Base-by-base conservation (phyloP, 2,329 filamentous ascomycete species). In the Trichocomaceae sp. region DNA sequence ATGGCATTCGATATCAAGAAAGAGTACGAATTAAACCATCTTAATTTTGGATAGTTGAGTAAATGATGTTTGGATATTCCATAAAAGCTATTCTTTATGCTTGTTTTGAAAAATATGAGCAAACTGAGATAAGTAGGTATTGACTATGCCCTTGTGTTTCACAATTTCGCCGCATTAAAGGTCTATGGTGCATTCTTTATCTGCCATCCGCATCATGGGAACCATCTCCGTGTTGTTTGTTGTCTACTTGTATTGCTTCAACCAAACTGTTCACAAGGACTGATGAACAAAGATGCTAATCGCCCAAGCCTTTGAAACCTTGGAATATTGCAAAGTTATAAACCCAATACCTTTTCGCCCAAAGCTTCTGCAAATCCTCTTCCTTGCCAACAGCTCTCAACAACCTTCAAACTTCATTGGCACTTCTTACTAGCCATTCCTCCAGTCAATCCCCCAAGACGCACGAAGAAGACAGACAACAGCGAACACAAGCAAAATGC, bases 401-500 rank as follows among this genome's bases (percentile, higher is more conserved):
- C 37, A 19, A 13, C 17, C 35, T 39, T 41, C 37, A 41, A 41
- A 17, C 5, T 41, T 19, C 4, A n/a, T 15, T 19, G 35, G 35
- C 35, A 39, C 13, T 39, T 3, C 15, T 12, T 33, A 23, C 12
- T 23, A 12, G 17, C 10, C 5, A 7, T 20, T 31, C 9, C n/a
- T 15, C 22, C 20, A 20, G 9, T 29, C 26, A 29, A 29, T 10
- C 26, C 10, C 26, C 26, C 26, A 29, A 29, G 26, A 29, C 23
- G 2, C 7, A 29, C 26, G 31, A 35, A 35, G 29, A 35, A 13
- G 15, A 45, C n/a, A 26, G 10, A 31, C 17, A 19, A 23, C n/a
- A 22, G 29, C n/a, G 23, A 23, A 35, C 15, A 33, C n/a, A 54
- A 45, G 19, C 45, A 52, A 46, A 6, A 56, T 56, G 54, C 54